Evolutionary conservation across 2,329 filamentous ascomycete genomes (phyloP).

Genomic region (Helotiales sp.): DNA sequence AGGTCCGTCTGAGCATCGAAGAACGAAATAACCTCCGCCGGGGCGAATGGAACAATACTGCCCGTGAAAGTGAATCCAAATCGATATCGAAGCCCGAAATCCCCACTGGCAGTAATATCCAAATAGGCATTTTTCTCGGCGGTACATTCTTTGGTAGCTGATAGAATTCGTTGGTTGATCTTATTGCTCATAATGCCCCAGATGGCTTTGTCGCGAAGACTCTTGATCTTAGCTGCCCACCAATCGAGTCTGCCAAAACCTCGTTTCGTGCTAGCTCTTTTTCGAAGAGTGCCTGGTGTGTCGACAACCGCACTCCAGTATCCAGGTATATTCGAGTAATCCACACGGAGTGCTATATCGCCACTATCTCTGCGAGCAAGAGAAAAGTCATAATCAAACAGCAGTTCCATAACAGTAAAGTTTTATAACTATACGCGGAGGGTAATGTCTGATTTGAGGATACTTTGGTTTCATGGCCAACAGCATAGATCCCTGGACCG

Average conservation of each 20-base stretch:
- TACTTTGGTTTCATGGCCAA: neutral
- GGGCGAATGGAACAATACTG: neutral
- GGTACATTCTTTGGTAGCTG: neutral
- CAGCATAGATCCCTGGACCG: neutral
- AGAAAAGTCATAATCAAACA: neutral
- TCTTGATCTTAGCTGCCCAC: neutral
- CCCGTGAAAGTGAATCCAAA: neutral
- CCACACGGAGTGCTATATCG: neutral
- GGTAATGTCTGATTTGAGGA: neutral
- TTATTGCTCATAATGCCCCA: neutral
- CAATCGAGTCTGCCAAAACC: neutral
- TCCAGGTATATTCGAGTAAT: conserved; percentile 6
- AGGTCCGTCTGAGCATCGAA: neutral
- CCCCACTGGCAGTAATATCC: neutral
- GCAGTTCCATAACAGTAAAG: neutral
- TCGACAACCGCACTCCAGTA: conserved; percentile 2
- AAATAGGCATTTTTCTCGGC: neutral
- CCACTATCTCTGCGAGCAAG: neutral
- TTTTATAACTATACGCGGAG: neutral
- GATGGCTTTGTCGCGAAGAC: neutral
- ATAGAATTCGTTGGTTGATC: neutral
- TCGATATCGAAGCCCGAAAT: neutral
- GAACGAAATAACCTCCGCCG: neutral
- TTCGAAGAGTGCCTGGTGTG: neutral
- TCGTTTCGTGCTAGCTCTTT: neutral